Evolutionary conservation across 306 rosid species (phyloP), one percentile per base, ranked within the genome.

Genomic region (Sicyos edulis): DNA sequence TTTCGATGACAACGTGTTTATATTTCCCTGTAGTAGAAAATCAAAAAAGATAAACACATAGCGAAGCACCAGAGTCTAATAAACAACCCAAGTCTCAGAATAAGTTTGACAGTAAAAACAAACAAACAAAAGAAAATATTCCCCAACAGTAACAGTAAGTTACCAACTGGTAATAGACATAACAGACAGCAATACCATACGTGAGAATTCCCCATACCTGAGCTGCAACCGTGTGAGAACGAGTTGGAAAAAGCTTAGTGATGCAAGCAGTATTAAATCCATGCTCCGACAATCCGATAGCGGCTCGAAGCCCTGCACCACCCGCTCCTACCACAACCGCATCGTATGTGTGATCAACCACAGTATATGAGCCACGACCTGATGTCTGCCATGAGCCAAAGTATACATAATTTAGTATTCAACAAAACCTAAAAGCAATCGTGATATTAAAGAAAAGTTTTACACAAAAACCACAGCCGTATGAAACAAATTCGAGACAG

Each of bases 141-240:
- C 21, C 10, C 52, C 72, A 8, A 26, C 32, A 26, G 1, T 26
- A 2, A 12, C 19, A 15, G 66, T 29, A 37, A 16, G 66, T 2
- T 26, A 5, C 45, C 32, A 26, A 26, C 32, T 26, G 32, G 32
- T 26, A 44, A 14, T 29, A 29, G 16, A 60, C 66, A 59, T 67
- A 21, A 61, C 37, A 10, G 12, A 32, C 40, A 21, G 56, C 0
- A 68, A 12, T 12, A 21, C 3, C 14, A 47, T 21, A 68, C 22
- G 42, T 34, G 19, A 22, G 54, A 74, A 10, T 12, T 66, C 60
- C 47, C 78, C 57, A 56, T 61, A 90, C 99, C 97, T 93, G 99
- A 71, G 99, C 97, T 8, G 99, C 99, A 79, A 93, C 99, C 22
- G 99, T 93, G 74, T 93, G 99, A 0, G 99, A 93, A 77, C 97